Conservation (phyloP, 768 basidiomycete genomes). For the Mycena albidolilacea region DNA sequence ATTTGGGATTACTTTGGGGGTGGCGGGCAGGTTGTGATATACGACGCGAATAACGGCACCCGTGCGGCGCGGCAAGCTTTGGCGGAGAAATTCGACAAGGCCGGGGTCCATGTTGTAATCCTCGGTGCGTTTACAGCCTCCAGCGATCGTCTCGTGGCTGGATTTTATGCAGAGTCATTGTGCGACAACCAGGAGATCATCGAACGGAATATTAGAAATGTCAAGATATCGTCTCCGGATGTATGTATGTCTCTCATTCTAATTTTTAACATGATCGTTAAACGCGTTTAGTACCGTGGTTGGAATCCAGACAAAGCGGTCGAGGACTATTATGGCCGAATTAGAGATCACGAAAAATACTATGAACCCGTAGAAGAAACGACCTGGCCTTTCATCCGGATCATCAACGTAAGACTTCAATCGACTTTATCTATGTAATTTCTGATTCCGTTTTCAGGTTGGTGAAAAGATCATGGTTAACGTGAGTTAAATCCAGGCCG, state of each 20-base stretch:
- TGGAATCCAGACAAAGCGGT: conserved; percentile 96
- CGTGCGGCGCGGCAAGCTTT: conserved; percentile 75
- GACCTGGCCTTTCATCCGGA: conserved; percentile 94
- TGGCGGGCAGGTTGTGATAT: conserved; percentile 97
- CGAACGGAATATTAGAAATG: conserved; percentile 93
- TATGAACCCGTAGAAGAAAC: conserved; percentile 95
- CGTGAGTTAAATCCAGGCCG: conserved; percentile 57
- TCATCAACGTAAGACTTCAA: conserved; percentile 77
- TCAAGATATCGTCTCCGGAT: conserved; percentile 99
- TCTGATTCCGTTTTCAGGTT: conserved; percentile 63
- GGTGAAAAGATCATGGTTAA: conserved; percentile 98
- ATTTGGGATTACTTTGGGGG: conserved; percentile 90
- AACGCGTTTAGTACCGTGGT: conserved; percentile 77
- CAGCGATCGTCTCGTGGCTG: background rate
- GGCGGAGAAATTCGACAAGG: conserved; percentile 88
- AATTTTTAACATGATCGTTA: conserved; percentile 31
- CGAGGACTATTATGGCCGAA: conserved; percentile 92
- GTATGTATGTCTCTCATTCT: conserved; percentile 61
- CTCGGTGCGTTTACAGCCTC: conserved; percentile 70
- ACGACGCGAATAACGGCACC: conserved; percentile 97
- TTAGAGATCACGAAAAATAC: conserved; percentile 85
- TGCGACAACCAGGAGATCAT: conserved; percentile 96
- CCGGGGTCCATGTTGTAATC: conserved; percentile 93
- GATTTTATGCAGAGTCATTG: conserved; percentile 75
- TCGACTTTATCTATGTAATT: background rate